Evolutionary conservation across 805 yeast genomes (phyloP).

Genomic region (Wickerhamomyces bisporus): DNA sequence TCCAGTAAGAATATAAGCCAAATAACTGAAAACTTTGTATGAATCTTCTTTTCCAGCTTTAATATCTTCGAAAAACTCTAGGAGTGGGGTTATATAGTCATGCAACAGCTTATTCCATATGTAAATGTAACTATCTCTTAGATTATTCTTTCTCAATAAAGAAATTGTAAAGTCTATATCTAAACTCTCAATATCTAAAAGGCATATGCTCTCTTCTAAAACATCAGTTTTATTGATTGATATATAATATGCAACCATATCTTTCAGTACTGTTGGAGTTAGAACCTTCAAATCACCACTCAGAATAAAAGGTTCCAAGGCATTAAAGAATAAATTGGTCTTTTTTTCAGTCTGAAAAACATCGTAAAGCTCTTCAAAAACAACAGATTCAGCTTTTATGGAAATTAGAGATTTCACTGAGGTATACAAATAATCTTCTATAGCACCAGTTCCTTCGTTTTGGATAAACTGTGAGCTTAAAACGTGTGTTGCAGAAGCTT

Average conservation of each 20-base stretch:
- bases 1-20: conserved; percentile 69
- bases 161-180: conserved; percentile 75
- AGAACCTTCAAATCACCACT: conserved; percentile 40
- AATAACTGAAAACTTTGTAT: conserved; percentile 47
- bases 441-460: conserved; percentile 18
- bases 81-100: conserved; percentile 70
- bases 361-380: conserved; percentile 44
- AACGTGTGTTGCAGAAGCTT: conserved; percentile 25
- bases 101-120: conserved; percentile 66
- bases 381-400: conserved; percentile 28
- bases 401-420: conserved; percentile 38
- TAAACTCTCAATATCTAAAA: conserved; percentile 58
- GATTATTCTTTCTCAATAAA: conserved; percentile 49
- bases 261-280: conserved; percentile 61
- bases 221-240: conserved; percentile 35
- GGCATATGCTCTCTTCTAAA: conserved; percentile 65
- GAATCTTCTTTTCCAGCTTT: conserved; percentile 14
- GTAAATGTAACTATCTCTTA: conserved; percentile 61
- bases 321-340: conserved; percentile 41
- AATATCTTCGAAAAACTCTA: conserved; percentile 46
- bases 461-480: conserved; percentile 8
- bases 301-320: conserved; percentile 47
- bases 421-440: conserved; percentile 29
- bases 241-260: conserved; percentile 50
- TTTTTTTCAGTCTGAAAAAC: conserved; percentile 27